These are phyloP conservation scores for Xylariomycetidae sp. DNA, from an alignment of 2,329 filamentous ascomycete genomes.

Conservation along the genomic window DNA sequence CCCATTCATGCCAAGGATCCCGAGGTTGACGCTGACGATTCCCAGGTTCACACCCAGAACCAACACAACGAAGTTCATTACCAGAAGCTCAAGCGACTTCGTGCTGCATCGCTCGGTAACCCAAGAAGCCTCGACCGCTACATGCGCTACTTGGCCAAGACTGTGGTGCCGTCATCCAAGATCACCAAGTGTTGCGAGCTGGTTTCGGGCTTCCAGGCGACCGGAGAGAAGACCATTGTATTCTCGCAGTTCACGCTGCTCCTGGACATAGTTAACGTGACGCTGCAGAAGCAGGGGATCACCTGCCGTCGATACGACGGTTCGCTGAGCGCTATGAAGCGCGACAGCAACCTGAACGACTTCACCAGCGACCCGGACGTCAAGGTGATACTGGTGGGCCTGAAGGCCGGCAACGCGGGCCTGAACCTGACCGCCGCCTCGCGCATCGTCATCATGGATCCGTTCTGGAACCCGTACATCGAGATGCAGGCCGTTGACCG, in stretches of 20 bases:
- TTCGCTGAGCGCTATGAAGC: conserved; percentile 60
- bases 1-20: too few species aligned
- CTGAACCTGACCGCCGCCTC: conserved; percentile 79
- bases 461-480: conserved; percentile 91
- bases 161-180: conserved; percentile 71
- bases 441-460: conserved; percentile 84
- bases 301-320: conserved; percentile 76
- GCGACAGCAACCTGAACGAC: conserved; percentile 59
- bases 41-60: too few species aligned
- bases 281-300: conserved; percentile 47
- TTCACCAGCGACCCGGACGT: conserved; percentile 55
- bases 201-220: conserved; percentile 39
- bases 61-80: too few species aligned
- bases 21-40: too few species aligned
- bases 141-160: conserved; percentile 58
- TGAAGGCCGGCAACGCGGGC: conserved; percentile 78
- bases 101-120: too few species aligned
- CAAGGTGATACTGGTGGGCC: conserved; percentile 69
- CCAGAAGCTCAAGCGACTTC: not conserved
- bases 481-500: conserved; percentile 91
- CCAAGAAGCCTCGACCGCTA: conserved; percentile 60
- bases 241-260: conserved; percentile 79
- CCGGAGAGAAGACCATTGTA: conserved; percentile 70
- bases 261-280: conserved; percentile 69
- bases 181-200: conserved; percentile 64